A percentile compares a stretch with the other conserved stretches of the same genome.
Conservation (phyloP, 495 filamentous ascomycete species). For the Aspergillus nanangensis region DNA sequence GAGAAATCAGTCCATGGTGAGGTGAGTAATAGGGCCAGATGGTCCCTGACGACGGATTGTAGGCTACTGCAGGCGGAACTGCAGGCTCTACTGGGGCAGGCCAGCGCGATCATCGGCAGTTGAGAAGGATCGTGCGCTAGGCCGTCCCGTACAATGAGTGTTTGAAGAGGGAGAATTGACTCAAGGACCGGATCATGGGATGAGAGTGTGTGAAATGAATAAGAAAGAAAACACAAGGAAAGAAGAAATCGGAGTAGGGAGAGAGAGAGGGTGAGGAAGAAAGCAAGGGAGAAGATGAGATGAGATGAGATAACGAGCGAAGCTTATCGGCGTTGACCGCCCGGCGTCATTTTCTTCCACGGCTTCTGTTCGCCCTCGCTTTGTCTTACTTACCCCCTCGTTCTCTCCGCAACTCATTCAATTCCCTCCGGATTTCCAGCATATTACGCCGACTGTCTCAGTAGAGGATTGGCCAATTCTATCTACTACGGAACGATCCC, state of each 20-base stretch:
- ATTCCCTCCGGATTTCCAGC: no score
- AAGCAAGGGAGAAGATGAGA: not conserved
- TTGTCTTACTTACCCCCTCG: not conserved
- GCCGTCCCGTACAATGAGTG: not conserved
- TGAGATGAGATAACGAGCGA: not conserved
- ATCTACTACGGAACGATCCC: no score
- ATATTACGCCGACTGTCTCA: no score
- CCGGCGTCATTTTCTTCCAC: not conserved
- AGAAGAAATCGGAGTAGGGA: not conserved
- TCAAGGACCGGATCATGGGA: not conserved
- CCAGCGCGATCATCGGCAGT: conserved; percentile 24
- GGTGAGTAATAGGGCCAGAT: conserved; percentile 4
- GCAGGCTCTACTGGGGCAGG: conserved; percentile 32
- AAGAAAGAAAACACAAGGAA: not conserved
- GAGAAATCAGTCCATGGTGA: no score
- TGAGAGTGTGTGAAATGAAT: not conserved
- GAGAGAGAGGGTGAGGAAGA: not conserved
- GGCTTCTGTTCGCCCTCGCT: not conserved
- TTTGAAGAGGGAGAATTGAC: not conserved
- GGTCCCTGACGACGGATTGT: conserved; percentile 23
- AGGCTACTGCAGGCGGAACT: conserved; percentile 36
- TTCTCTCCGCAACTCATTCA: not conserved
- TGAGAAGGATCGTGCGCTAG: not conserved
- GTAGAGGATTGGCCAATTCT: no score
- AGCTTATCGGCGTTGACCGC: no score